These are phyloP conservation scores for Pulveroboletus sp. DNA, from an alignment of 768 basidiomycete genomes.

Conservation along the genomic window DNA sequence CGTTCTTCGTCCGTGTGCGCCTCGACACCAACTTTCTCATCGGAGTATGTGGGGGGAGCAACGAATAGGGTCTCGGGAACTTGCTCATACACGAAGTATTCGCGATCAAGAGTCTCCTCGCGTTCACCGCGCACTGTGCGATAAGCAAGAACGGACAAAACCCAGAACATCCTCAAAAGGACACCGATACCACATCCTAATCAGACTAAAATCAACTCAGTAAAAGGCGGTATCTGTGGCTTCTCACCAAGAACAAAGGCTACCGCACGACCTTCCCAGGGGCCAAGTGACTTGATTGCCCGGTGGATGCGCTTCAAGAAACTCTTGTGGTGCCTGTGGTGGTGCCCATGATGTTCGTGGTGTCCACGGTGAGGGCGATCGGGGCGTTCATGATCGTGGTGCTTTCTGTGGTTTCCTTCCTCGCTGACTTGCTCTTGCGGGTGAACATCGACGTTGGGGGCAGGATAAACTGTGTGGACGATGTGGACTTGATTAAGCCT, in stretches of 20 bases:
- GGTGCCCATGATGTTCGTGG: conserved; percentile 19
- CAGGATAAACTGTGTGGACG: conserved; percentile 14
- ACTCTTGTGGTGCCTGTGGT: conserved; percentile 32
- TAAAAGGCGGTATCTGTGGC: not conserved
- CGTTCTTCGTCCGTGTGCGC: conserved; percentile 8
- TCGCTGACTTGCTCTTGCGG: conserved; percentile 3
- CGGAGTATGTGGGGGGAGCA: conserved; percentile 55
- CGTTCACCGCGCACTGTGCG: conserved; percentile 49
- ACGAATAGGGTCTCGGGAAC: conserved; percentile 44
- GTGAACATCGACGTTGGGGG: not conserved
- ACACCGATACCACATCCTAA: conserved; percentile 82
- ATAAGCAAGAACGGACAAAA: conserved; percentile 55
- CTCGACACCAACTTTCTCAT: conserved; percentile 43
- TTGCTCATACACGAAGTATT: conserved; percentile 41
- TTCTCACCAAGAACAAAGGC: conserved; percentile 75
- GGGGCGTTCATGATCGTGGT: not conserved
- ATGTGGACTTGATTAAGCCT: conserved; percentile 29
- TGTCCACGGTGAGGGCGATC: conserved; percentile 4
- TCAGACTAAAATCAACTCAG: not conserved
- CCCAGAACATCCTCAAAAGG: conserved; percentile 76
- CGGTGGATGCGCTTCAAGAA: conserved; percentile 60
- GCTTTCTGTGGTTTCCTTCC: conserved; percentile 11
- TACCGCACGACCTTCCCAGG: conserved; percentile 79
- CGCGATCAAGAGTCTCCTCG: conserved; percentile 39
- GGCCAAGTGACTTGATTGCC: conserved; percentile 65